phyloP scores from a whole-genome alignment of 345 rosid species.

The Eucalyptus polyanthemos region DNA sequence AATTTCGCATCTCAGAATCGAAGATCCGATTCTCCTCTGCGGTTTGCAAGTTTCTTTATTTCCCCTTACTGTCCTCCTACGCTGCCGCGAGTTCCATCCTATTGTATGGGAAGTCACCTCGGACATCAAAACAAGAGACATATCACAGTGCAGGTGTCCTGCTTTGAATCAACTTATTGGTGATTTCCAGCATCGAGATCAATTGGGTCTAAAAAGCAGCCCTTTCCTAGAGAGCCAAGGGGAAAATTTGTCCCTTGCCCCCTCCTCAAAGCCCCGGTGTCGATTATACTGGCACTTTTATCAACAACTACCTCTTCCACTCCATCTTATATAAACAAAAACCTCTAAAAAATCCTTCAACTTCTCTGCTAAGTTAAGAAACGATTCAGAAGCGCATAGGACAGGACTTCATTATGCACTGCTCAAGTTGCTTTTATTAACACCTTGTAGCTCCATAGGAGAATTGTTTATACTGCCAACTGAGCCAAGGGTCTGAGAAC shows the following conservation, averaged over 20 bases:
- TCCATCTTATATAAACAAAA: background rate
- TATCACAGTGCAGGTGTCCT: background rate
- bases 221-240: background rate
- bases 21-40: background rate
- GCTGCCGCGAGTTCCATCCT: background rate
- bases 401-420: constrained; percentile 1
- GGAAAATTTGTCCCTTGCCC: background rate
- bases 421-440: constrained; percentile 65
- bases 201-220: background rate
- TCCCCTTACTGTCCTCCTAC: background rate
- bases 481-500: constrained; percentile 87
- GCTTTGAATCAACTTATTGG: background rate
- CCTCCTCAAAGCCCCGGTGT: background rate
- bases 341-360: background rate
- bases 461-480: constrained; percentile 88
- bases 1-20: background rate
- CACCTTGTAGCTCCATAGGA: constrained; percentile 88
- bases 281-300: background rate
- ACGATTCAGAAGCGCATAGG: background rate
- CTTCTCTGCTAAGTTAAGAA: background rate
- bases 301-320: background rate
- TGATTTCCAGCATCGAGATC: background rate
- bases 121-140: background rate
- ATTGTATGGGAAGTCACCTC: background rate
- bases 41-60: background rate